Base-by-base conservation (phyloP, 306 rosid species). In the Elaeagnus macrophylla region DNA sequence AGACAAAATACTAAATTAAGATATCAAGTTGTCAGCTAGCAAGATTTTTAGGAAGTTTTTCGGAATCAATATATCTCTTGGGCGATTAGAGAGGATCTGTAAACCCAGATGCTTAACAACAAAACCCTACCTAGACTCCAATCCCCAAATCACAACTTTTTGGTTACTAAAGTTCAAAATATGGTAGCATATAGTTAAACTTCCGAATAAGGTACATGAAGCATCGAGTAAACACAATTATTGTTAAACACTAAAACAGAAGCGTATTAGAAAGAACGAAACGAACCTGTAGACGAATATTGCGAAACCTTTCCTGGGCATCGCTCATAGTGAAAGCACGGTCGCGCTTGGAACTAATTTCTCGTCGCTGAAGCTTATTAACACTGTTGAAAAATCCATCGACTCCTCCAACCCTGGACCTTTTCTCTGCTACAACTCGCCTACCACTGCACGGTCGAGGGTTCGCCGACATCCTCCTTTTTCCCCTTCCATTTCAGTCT, bases 351-450 rank as follows among this genome's bases (percentile, higher is more conserved):
- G 97, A 78, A 57, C 76, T 69, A 59, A 88, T 78, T 80, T 88
- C 91, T 7, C 97, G 91, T 15, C 73, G 41, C 57, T 82, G 94
- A 13, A 88, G 94, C 81, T 82, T 84, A 76, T 76, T 84, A 13
- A 88, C 80, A 62, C 84, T 68, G 65, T 47, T 77, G 39, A 67
- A 66, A 40, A 72, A 77, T 39, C 76, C 84, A 8, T 72, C 79
- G 10, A 46, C 57, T 12, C 76, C 71, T 1, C 71, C 76, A 39
- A 71, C 48, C 44, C 78, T 64, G 2, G 71, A 76, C 35, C 86
- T 65, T 25, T 76, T 88, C 81, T 81, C 74, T n/a, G 96, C 96
- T 17, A 78, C 53, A 13, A 88, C 68, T 15, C 96, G 76, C 69
- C 96, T 78, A 41, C 75, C 77, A 19, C 64, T 69, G 49, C 78